These are phyloP conservation scores for Phytophthora rubi DNA, from an alignment of 352 stramenopile species.

Conservation along the genomic window DNA sequence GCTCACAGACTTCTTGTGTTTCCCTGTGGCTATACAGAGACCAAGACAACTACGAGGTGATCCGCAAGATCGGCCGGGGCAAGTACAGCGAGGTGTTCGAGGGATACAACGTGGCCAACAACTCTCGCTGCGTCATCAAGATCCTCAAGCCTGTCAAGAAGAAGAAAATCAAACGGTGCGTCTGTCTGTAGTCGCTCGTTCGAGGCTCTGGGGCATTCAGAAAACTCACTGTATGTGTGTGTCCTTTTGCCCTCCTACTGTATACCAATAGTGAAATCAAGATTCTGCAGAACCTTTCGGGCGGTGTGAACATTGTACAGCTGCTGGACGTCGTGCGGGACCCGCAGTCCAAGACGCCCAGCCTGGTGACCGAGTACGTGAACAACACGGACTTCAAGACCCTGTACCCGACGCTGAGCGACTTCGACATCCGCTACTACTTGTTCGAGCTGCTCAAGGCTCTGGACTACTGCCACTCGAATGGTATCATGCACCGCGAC, in stretches of 20 bases:
- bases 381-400: constrained; percentile 99
- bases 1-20: constrained; percentile 17
- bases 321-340: constrained; percentile 98
- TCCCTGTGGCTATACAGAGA: constrained; percentile 61
- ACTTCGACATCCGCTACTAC: constrained; percentile 99
- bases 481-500: constrained; percentile 99
- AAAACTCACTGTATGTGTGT: constrained; percentile 16
- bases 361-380: constrained; percentile 98
- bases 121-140: constrained; percentile 99
- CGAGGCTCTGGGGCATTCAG: neutral
- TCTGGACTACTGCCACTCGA: constrained; percentile 99
- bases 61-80: constrained; percentile 98
- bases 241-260: too few species aligned
- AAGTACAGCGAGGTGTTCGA: constrained; percentile 99
- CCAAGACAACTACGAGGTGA: constrained; percentile 99
- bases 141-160: constrained; percentile 99
- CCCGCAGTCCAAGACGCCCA: constrained; percentile 98
- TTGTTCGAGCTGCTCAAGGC: constrained; percentile 97
- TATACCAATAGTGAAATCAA: constrained; percentile 94
- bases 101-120: constrained; percentile 97
- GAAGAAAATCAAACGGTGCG: constrained; percentile 99
- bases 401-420: constrained; percentile 98
- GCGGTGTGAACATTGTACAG: constrained; percentile 99
- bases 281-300: constrained; percentile 99
- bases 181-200: neutral